Base-by-base conservation (phyloP, 208 protist species). In the Novymonas esmeraldas region DNA sequence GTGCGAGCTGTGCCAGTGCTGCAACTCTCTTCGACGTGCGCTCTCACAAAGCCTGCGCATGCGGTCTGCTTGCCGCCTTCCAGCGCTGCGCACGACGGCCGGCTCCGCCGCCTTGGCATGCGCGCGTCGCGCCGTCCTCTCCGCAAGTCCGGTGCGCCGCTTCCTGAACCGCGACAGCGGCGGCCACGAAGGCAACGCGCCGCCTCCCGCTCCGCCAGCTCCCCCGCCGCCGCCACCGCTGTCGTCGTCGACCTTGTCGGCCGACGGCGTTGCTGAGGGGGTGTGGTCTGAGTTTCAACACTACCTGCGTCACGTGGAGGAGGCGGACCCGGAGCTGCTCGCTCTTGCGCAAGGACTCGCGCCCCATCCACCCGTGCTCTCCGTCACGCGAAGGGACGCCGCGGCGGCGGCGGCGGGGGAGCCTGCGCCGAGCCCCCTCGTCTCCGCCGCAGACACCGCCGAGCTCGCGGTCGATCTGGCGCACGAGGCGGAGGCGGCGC, bases 381-480 rank as follows among this genome's bases (percentile, higher is more conserved):
- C 3, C 4, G 14, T n/a, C 28, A 9, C 13, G 20, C 33, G n/a
- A 41, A 6, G 20, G n/a, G n/a, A n/a, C n/a, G n/a, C n/a, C n/a
- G n/a, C n/a, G n/a, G n/a, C n/a, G n/a, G n/a, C n/a, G n/a, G n/a
- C n/a, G n/a, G n/a, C n/a, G n/a, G n/a, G n/a, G n/a, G n/a, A n/a
- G n/a, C n/a, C n/a, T n/a, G n/a, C n/a, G n/a, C n/a, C n/a, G n/a
- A n/a, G n/a, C n/a, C 54, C 61, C 6, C 28, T 55, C 7, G 65
- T 28, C 39, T 49, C 38, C 13, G 16, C 59, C 39, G 64, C 28
- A 14, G 71, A 48, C 24, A 51, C 52, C 33, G 50, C 26, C 6
- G 67, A 62, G 18, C 67, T 59, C 6, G 60, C 70, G 31, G 51
- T 24, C 0, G 71, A 69, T 31, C 39, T 64, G 4, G 61, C 61